Conservation (phyloP, 2,329 filamentous ascomycete genomes). For the Rutstroemia sp. region DNA sequence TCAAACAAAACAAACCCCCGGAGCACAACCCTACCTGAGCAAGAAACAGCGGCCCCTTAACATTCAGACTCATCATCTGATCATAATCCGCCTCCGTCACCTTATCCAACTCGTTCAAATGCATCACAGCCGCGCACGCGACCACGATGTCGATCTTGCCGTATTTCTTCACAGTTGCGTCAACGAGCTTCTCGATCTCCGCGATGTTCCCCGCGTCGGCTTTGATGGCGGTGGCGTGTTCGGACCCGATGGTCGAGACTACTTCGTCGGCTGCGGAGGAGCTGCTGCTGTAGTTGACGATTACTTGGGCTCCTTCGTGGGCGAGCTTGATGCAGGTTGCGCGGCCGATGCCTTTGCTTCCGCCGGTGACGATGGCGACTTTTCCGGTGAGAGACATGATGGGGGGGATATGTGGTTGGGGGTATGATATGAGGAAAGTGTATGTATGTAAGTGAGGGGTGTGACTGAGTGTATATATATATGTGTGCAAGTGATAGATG, state of each 20-base stretch:
- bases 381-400: conserved; percentile 23
- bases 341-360: conserved; percentile 52
- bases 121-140: conserved; percentile 46
- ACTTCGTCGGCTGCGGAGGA: conserved; percentile 39
- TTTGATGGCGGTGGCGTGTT: conserved; percentile 45
- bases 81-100: conserved; percentile 47
- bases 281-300: conserved; percentile 51
- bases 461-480: not conserved
- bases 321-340: conserved; percentile 51
- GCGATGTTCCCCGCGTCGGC: conserved; percentile 43
- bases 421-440: not conserved
- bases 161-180: conserved; percentile 40
- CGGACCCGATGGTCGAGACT: conserved; percentile 39
- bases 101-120: conserved; percentile 40
- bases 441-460: not conserved
- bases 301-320: conserved; percentile 46
- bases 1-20: not conserved
- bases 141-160: conserved; percentile 53
- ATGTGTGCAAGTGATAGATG: too few relatives aligned
- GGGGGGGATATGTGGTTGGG: not conserved
- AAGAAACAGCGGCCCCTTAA: conserved; percentile 51
- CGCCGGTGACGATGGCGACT: conserved; percentile 31
- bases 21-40: conserved; percentile 30
- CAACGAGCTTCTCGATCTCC: conserved; percentile 43
- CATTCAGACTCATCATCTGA: conserved; percentile 42